phyloP scores from a whole-genome alignment of 2,329 filamentous ascomycete species.

The Sporothrix luriei region DNA sequence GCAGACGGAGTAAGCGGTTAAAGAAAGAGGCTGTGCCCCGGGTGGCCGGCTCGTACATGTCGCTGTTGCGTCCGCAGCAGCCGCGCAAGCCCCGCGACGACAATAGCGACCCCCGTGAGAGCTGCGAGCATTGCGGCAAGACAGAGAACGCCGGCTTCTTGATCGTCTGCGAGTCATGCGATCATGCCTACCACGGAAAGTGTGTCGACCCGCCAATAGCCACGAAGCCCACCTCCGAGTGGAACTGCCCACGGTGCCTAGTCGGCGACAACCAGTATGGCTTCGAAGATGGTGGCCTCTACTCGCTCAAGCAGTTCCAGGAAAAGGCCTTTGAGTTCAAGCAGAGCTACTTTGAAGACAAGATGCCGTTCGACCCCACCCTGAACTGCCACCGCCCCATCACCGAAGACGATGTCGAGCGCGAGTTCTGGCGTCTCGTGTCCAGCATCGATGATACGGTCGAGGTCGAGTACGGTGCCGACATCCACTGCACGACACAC shows the following conservation, averaged over 20 bases:
- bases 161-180: slow-evolving; percentile 87
- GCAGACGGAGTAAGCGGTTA: slow-evolving; percentile 85
- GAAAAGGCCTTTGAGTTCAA: slow-evolving; percentile 96
- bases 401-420: slow-evolving; percentile 92
- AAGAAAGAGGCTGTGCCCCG: slow-evolving; percentile 82
- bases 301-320: slow-evolving; percentile 94
- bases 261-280: slow-evolving; percentile 97
- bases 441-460: slow-evolving; percentile 93
- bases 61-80: slow-evolving; percentile 80
- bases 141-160: slow-evolving; percentile 71
- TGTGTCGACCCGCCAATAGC: slow-evolving; percentile 87
- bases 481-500: slow-evolving; percentile 97
- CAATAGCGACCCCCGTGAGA: slow-evolving; percentile 52
- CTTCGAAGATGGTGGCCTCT: slow-evolving; percentile 94
- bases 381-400: slow-evolving; percentile 79
- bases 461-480: slow-evolving; percentile 96
- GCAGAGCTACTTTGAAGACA: slow-evolving; percentile 86
- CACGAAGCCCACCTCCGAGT: slow-evolving; percentile 78
- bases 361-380: slow-evolving; percentile 83
- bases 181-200: slow-evolving; percentile 79
- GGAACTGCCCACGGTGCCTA: slow-evolving; percentile 93
- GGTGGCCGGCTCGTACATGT: slow-evolving; percentile 96
- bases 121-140: slow-evolving; percentile 84
- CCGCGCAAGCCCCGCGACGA: slow-evolving; percentile 66
- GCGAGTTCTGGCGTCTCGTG: slow-evolving; percentile 94